These are phyloP conservation scores for Candida nemodendra DNA, from an alignment of 805 yeast genomes.

Conservation along the genomic window DNA sequence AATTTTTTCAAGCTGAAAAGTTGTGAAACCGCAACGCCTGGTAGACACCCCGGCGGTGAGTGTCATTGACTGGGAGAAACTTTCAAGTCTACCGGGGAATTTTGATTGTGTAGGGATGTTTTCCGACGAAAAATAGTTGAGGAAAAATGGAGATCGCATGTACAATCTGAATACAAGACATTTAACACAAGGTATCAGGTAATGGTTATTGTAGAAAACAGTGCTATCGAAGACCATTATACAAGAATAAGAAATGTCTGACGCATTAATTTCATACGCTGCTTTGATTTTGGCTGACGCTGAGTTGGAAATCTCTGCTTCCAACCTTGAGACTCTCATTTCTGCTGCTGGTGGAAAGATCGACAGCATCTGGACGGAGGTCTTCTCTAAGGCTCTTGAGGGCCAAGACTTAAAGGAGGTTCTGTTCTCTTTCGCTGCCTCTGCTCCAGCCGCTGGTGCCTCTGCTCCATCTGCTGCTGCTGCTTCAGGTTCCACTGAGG, in stretches of 20 bases:
- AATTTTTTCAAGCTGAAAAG: too few species aligned
- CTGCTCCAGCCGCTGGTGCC: slow-evolving; percentile 73
- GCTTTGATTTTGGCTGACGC: slow-evolving; percentile 98
- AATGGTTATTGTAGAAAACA: too few species aligned
- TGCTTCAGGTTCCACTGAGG: slow-evolving; percentile 62
- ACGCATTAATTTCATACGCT: slow-evolving; percentile 95
- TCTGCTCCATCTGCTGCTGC: slow-evolving; percentile 62
- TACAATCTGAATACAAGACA: too few species aligned
- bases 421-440: slow-evolving; percentile 57
- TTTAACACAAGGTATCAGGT: too few species aligned
- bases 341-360: slow-evolving; percentile 81
- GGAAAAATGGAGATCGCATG: too few species aligned
- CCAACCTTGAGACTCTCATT: slow-evolving; percentile 75
- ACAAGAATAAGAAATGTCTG: slow-evolving; percentile 76
- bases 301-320: slow-evolving; percentile 82
- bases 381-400: slow-evolving; percentile 83
- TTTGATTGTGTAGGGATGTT: too few species aligned
- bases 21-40: too few species aligned
- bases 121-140: too few species aligned
- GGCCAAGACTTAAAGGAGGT: slow-evolving; percentile 83
- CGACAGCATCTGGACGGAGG: slow-evolving; percentile 83
- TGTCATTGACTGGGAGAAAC: too few species aligned
- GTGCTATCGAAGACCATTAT: background rate
- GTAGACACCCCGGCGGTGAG: too few species aligned
- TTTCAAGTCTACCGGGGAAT: too few species aligned